Evolutionary conservation across 257 asterid genomes (phyloP).

Genomic region (Schizonepeta tenuifolia): DNA sequence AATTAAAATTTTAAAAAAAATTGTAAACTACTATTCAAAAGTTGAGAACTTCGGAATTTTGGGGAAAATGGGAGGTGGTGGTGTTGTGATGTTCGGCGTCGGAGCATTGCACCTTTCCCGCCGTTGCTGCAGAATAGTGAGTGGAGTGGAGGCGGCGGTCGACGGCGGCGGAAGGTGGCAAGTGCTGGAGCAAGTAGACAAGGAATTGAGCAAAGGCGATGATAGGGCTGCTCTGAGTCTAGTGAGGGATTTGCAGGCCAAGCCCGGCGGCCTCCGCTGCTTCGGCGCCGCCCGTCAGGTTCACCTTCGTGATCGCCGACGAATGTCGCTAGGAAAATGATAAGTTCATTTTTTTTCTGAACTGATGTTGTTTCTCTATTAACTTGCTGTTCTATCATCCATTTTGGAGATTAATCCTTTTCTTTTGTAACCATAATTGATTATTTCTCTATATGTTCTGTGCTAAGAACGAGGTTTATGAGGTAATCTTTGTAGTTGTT

Average conservation of each 20-base stretch:
- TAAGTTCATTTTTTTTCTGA: neutral
- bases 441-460: neutral
- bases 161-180: slow-evolving; percentile 42
- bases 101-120: slow-evolving; percentile 28
- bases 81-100: slow-evolving; percentile 31
- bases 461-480: neutral
- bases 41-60: too few species aligned
- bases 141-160: slow-evolving; percentile 19
- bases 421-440: neutral
- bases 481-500: neutral
- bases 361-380: neutral
- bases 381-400: neutral
- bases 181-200: slow-evolving; percentile 72
- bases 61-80: slow-evolving; percentile 34
- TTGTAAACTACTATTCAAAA: too few species aligned
- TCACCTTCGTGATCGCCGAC: slow-evolving; percentile 14
- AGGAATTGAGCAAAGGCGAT: slow-evolving; percentile 72
- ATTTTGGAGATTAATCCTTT: neutral
- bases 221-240: slow-evolving; percentile 78
- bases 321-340: neutral
- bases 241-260: slow-evolving; percentile 67
- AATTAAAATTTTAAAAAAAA: too few species aligned
- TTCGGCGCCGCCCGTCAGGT: slow-evolving; percentile 95
- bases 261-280: slow-evolving; percentile 73
- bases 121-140: slow-evolving; percentile 31